Evolutionary conservation across 495 filamentous ascomycete genomes (phyloP).

Genomic region (Aspergillus nidulans): DNA sequence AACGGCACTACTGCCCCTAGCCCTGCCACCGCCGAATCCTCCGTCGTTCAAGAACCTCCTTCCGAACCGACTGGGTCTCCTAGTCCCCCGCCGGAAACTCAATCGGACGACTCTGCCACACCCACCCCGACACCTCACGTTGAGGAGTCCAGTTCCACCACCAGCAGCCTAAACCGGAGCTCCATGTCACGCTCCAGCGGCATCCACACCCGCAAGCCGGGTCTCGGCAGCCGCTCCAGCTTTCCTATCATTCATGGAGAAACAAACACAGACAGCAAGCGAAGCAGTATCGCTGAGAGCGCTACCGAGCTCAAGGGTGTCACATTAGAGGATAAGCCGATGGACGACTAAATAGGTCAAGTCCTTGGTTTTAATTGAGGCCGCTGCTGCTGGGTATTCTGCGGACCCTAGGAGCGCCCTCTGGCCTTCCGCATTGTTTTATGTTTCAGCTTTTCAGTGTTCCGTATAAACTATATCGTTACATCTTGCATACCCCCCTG

Average conservation of each 20-base stretch:
- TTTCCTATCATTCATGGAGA: slow-evolving; percentile 32
- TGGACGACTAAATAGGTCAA: slow-evolving; percentile 56
- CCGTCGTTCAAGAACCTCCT: slow-evolving; percentile 28
- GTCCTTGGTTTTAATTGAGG: too few species aligned
- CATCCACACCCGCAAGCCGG: slow-evolving; percentile 35
- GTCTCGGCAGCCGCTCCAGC: slow-evolving; percentile 41
- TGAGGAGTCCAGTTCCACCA: slow-evolving; percentile 18
- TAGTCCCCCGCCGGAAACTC: slow-evolving; percentile 28
- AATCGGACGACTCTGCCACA: slow-evolving; percentile 36
- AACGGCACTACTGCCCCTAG: slow-evolving; percentile 34
- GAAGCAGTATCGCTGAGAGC: slow-evolving; percentile 41
- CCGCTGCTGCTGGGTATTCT: too few species aligned
- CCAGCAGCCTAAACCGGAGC: slow-evolving; percentile 40
- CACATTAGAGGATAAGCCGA: slow-evolving; percentile 74
- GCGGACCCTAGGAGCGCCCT: too few species aligned
- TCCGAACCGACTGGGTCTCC: slow-evolving; percentile 25
- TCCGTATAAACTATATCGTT: slow-evolving; percentile 17
- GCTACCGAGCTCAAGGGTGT: slow-evolving; percentile 55
- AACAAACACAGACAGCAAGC: slow-evolving; percentile 39
- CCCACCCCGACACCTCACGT: slow-evolving; percentile 36
- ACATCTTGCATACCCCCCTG: slow-evolving; percentile 20
- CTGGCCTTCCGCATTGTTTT: slow-evolving; percentile 1
- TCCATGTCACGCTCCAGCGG: slow-evolving; percentile 39
- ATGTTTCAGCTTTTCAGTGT: slow-evolving; percentile 12
- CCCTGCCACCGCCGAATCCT: slow-evolving; percentile 29